Conservation (phyloP, 2,329 filamentous ascomycete genomes). For the Didymellaceae sp. region DNA sequence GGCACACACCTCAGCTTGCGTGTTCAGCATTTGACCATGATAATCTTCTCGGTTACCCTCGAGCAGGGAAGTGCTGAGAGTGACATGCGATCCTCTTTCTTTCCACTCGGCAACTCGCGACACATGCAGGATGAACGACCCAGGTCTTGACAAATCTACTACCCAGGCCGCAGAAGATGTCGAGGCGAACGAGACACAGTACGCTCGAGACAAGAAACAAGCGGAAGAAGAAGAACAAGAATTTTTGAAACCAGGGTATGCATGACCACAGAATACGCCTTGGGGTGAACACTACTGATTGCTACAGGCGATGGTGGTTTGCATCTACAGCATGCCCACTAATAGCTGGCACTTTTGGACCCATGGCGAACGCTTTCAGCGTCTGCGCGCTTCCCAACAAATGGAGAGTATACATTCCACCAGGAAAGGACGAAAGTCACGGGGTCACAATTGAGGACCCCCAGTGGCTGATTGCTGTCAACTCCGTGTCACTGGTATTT, state of each 20-base stretch:
- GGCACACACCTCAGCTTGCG: slow-evolving; percentile 12
- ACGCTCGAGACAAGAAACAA: slow-evolving; percentile 42
- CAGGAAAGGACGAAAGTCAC: slow-evolving; percentile 53
- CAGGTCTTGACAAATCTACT: slow-evolving; percentile 59
- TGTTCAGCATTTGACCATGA: slow-evolving; percentile 11
- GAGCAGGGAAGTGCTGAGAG: background rate
- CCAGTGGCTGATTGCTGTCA: slow-evolving; percentile 62
- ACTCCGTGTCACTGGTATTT: slow-evolving; percentile 61
- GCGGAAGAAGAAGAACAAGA: slow-evolving; percentile 51
- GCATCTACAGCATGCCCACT: slow-evolving; percentile 65
- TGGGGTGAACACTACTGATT: slow-evolving; percentile 9
- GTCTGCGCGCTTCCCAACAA: slow-evolving; percentile 62
- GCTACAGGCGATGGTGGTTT: slow-evolving; percentile 63
- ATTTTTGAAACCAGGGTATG: slow-evolving; percentile 53
- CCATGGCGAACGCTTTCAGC: slow-evolving; percentile 62
- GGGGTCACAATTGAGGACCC: slow-evolving; percentile 60
- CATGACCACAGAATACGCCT: background rate
- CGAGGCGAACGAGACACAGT: slow-evolving; percentile 42
- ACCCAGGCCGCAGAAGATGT: slow-evolving; percentile 55
- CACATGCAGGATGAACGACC: slow-evolving; percentile 52
- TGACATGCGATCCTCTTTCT: slow-evolving; percentile 1
- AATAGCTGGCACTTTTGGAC: slow-evolving; percentile 62
- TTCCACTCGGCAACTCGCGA: background rate
- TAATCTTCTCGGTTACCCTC: background rate
- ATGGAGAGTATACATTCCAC: slow-evolving; percentile 62